Base-by-base conservation (phyloP, 139 green algal genomes). In the Astrephomene gubernaculifera region DNA sequence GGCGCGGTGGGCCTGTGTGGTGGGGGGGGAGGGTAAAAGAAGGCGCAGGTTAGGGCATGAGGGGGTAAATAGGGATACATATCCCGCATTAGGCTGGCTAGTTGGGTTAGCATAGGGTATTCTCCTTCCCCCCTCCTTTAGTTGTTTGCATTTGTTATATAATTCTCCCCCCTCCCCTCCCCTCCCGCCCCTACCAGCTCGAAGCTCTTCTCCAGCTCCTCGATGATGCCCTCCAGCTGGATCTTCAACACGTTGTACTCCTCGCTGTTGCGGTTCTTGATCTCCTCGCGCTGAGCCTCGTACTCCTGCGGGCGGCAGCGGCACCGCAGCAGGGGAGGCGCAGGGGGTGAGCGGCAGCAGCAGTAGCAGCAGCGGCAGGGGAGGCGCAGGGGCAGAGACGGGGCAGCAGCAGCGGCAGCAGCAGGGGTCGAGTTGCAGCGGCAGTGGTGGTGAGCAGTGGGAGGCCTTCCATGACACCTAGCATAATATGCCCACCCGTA, bases 171-270 rank as follows among this genome's bases (percentile, higher is more conserved):
- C 9, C 49, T 36, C 53, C 73, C 24, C 33, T 33, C n/a, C n/a
- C 2, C 36, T 8, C 53, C 24, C 4, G 27, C 36, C 31, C 79
- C 41, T 45, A 85, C 79, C 79, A 67, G 65, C 44, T 76, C 79
- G 44, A 85, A 96, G 88, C 97, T 93, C 45, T 87, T 91, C 91
- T 98, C 94, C 69, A 98, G 92, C 84, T 96, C 95, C 85, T 96
- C 93, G 63, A 98, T 95, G 53, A 92, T 95, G n/a, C 85, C 88
- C 89, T 97, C 94, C 82, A 97, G 89, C 72, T 92, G 85, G 76
- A 98, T 96, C 90, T 97, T 98, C 38, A 97, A 90, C 71, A 98
- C 94, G 87, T 98, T 98, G 91, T 97, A 96, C 85, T 96, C 96
- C 91, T 98, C 96, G 36, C 87, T 94, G 90, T 96, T 96, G 49